phyloP scores from a whole-genome alignment of 345 rosid genomes.

The Pseudoturritis turrita region DNA sequence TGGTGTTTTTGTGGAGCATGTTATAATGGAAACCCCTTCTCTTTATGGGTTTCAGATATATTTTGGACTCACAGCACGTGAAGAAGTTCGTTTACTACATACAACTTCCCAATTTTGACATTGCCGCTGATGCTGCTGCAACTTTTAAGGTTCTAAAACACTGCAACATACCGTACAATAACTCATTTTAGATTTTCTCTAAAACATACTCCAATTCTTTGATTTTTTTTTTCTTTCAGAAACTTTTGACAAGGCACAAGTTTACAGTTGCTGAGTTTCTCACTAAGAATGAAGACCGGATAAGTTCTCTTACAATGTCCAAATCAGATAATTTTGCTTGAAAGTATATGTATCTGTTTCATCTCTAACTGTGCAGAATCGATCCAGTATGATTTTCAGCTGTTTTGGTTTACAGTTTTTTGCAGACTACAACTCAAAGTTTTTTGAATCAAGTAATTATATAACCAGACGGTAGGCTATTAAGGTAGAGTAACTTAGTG shows the following conservation, averaged over 20 bases:
- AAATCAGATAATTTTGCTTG: background rate
- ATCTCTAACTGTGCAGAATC: too few species aligned
- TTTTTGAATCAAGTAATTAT: slow-evolving; percentile 84
- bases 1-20: background rate
- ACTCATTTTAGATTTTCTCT: background rate
- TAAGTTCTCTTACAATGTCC: slow-evolving; percentile 23
- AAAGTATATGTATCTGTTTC: too few species aligned
- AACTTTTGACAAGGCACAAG: slow-evolving; percentile 91
- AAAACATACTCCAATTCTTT: slow-evolving; percentile 1
- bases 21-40: background rate
- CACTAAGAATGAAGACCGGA: slow-evolving; percentile 85
- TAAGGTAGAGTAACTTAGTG: slow-evolving; percentile 47
- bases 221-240: slow-evolving; percentile 48
- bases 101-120: slow-evolving; percentile 91
- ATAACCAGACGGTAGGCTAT: slow-evolving; percentile 90
- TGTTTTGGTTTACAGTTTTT: slow-evolving; percentile 59
- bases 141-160: slow-evolving; percentile 67
- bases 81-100: slow-evolving; percentile 81
- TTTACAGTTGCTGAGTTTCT: slow-evolving; percentile 94
- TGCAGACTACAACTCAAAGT: slow-evolving; percentile 76
- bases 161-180: background rate
- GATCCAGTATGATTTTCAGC: slow-evolving; percentile 2
- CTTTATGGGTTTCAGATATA: slow-evolving; percentile 50
- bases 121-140: slow-evolving; percentile 98
- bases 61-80: slow-evolving; percentile 69